These are phyloP conservation scores for Furculomyces boomerangus DNA, from an alignment of 371 early-diverging fungal genomes.

Conservation along the genomic window DNA sequence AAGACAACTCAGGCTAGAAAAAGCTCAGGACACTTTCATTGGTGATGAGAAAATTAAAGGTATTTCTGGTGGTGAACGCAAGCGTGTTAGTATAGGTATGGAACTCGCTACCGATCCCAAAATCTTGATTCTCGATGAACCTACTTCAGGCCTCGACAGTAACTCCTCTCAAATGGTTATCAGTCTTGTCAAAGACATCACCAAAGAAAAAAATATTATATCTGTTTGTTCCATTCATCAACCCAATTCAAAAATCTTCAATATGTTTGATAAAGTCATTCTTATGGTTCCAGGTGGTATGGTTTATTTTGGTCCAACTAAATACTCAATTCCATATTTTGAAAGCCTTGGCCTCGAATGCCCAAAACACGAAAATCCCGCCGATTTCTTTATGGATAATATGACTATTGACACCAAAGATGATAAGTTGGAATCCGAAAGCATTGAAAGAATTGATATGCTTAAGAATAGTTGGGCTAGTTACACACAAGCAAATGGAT, in stretches of 20 bases:
- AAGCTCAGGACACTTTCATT: constrained; percentile 35
- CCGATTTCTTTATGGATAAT: constrained; percentile 39
- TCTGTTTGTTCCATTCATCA: constrained; percentile 57
- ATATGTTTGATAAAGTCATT: constrained; percentile 45
- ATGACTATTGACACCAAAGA: constrained; percentile 16
- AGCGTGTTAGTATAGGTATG: constrained; percentile 65
- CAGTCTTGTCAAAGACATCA: constrained; percentile 31
- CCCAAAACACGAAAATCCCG: constrained; percentile 27
- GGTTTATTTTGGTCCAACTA: constrained; percentile 38
- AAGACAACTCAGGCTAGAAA: constrained; percentile 32
- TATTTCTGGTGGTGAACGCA: constrained; percentile 70
- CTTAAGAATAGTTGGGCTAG: constrained; percentile 18
- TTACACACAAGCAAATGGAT: constrained; percentile 1
- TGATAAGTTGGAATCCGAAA: constrained; percentile 6
- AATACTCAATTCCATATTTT: constrained; percentile 28
- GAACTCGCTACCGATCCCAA: constrained; percentile 52
- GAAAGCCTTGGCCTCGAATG: constrained; percentile 31
- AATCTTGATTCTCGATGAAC: constrained; percentile 40
- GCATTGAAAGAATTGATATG: constrained; percentile 11
- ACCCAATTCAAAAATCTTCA: constrained; percentile 41
- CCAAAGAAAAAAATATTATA: constrained; percentile 35
- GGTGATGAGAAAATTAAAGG: constrained; percentile 40
- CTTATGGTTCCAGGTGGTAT: constrained; percentile 44
- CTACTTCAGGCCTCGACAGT: constrained; percentile 67
- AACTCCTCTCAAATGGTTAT: constrained; percentile 47